Base-by-base conservation (phyloP, 805 yeast genomes). In the Starmera quercuum region DNA sequence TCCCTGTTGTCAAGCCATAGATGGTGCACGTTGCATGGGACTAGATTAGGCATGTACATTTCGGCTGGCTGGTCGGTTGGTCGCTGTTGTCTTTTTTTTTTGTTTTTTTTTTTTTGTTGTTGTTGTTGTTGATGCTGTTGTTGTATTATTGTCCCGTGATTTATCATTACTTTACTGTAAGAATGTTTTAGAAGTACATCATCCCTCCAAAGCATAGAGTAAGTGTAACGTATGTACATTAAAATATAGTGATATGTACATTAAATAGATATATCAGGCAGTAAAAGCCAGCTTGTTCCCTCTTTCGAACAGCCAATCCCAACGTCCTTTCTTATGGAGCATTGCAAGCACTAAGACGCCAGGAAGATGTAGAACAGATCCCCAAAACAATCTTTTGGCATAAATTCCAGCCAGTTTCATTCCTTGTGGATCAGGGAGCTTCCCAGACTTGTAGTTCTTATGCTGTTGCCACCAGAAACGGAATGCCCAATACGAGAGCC, bases 351-450 rank as follows among this genome's bases (percentile, higher is more conserved):
- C 80, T 34, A 92, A 63, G 12, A 94, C 81, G 0, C 83, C 88
- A 0, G 99, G 98, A 30, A 92, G 62, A 47, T 92, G 97, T 78
- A 90, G 76, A 1, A 92, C 95, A 19, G 95, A 82, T 26, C 94
- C 85, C 95, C 95, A 84, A 56, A 92, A 92, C 28, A 88, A 69
- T 53, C 80, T 81, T 39, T 83, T 78, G 1, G 98, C 97, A 54
- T 75, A 79, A 2, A 64, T 45, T 47, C 73, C 76, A 4, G 94
- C 85, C 34, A 68, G 40, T 16, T 67, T 63, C 32, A 80, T 47
- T 0, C 82, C 86, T 41, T 75, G 72, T n/a, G 65, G 57, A 6
- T 74, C 63, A 3, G 78, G 66, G 10, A 64, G 63, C 2, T 49
- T 46, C 2, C 59, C 41, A 3, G 56, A 53, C 13, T 55, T 61